A percentile compares a stretch with the other conserved stretches of the same genome.
Conservation (phyloP, 768 basidiomycete genomes). For the Podaxis carcinomalis region DNA sequence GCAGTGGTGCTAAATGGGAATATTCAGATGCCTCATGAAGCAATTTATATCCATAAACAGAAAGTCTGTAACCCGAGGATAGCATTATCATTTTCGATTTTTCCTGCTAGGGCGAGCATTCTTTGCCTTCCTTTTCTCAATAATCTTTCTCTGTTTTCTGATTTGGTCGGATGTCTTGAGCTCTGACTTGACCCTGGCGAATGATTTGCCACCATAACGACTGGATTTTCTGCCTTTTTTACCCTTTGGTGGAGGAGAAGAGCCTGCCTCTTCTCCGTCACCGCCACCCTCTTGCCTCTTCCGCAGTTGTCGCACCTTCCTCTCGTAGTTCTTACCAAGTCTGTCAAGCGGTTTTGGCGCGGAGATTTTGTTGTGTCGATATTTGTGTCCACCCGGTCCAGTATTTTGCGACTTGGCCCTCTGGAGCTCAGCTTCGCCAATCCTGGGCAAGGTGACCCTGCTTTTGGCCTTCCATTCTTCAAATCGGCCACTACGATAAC, state of each 20-base stretch:
- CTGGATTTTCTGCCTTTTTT: slow-evolving; percentile 31
- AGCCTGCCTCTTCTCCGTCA: slow-evolving; percentile 5
- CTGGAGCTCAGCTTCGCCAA: slow-evolving; percentile 70
- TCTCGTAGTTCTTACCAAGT: slow-evolving; percentile 65
- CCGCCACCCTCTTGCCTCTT: slow-evolving; percentile 41
- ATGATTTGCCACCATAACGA: slow-evolving; percentile 55
- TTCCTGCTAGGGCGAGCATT: slow-evolving; percentile 69
- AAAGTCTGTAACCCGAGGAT: not conserved
- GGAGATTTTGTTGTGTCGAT: slow-evolving; percentile 63
- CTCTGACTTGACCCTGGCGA: slow-evolving; percentile 70
- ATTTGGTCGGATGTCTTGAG: slow-evolving; percentile 88
- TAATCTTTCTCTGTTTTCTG: slow-evolving; percentile 62
- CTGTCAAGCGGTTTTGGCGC: slow-evolving; percentile 78
- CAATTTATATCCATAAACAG: not conserved
- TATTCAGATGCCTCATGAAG: slow-evolving; percentile 43
- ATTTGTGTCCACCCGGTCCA: slow-evolving; percentile 54
- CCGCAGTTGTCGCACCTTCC: slow-evolving; percentile 59
- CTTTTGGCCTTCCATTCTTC: slow-evolving; percentile 91
- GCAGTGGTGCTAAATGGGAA: slow-evolving; percentile 78
- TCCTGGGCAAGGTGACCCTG: slow-evolving; percentile 64
- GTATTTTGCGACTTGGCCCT: slow-evolving; percentile 22
- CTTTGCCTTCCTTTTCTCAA: slow-evolving; percentile 67
- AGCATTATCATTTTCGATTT: slow-evolving; percentile 37
- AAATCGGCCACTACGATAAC: slow-evolving; percentile 89
- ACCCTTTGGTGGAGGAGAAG: slow-evolving; percentile 12